These are phyloP conservation scores for Batkoa obscura DNA, from an alignment of 371 early-diverging fungal species.

Conservation along the genomic window DNA sequence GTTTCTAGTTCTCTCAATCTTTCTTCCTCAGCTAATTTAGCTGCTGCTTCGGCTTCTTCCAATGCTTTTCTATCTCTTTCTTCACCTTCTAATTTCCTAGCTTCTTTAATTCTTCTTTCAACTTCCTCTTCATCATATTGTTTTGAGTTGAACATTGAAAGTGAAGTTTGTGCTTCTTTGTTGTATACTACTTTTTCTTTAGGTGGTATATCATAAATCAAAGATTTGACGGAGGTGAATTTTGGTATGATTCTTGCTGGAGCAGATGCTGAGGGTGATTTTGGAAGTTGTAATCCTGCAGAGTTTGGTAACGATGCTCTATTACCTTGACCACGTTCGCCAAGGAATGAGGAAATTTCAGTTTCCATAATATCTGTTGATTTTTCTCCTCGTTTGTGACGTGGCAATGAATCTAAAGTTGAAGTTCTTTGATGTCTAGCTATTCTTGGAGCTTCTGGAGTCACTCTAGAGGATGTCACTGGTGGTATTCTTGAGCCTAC, in stretches of 20 bases:
- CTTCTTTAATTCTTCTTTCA: conserved; percentile 30
- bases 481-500: no score
- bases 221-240: conserved; percentile 36
- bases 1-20: background rate
- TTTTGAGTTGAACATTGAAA: conserved; percentile 33
- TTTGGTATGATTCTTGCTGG: conserved; percentile 21
- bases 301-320: no score
- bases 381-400: no score
- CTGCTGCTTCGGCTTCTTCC: conserved; percentile 30
- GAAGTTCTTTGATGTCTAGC: no score
- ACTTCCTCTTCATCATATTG: conserved; percentile 36
- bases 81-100: conserved; percentile 34
- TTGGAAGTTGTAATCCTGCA: no score
- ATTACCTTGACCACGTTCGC: no score
- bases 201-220: conserved; percentile 66
- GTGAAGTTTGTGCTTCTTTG: conserved; percentile 76
- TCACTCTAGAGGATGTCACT: no score
- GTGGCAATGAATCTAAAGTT: no score
- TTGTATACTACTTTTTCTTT: conserved; percentile 77
- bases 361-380: no score
- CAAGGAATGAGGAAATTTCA: no score
- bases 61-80: conserved; percentile 32
- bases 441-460: no score
- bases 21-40: conserved; percentile 9
- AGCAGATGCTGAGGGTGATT: conserved; percentile 4